These are phyloP conservation scores for Castanea crenata DNA, from an alignment of 306 rosid species.

Conservation along the genomic window DNA sequence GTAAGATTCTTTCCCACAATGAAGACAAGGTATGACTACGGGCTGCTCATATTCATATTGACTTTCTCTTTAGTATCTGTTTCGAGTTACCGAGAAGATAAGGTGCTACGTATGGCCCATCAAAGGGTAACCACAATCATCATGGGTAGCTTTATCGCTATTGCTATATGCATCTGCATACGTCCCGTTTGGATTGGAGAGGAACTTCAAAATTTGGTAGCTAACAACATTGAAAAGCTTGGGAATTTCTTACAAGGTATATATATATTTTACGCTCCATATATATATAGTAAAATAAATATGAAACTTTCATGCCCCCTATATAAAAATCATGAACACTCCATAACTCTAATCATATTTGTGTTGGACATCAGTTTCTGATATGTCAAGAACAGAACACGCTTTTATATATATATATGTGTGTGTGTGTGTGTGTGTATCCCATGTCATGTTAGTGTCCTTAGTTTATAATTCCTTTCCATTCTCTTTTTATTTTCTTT, in stretches of 20 bases:
- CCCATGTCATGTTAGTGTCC: too few species aligned
- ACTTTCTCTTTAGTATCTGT: constrained; percentile 48
- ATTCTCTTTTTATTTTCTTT: too few species aligned
- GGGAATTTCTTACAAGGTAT: constrained; percentile 10
- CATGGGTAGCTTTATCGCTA: constrained; percentile 26
- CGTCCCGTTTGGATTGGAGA: constrained; percentile 39
- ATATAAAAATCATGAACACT: too few species aligned
- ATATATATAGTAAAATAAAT: neutral
- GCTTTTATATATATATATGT: too few species aligned
- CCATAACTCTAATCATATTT: too few species aligned
- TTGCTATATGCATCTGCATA: constrained; percentile 33
- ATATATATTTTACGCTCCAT: too few species aligned
- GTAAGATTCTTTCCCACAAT: constrained; percentile 42
- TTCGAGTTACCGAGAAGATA: constrained; percentile 32
- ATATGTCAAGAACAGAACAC: too few species aligned
- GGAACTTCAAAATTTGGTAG: constrained; percentile 43
- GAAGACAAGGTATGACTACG: constrained; percentile 55
- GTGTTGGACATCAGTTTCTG: too few species aligned
- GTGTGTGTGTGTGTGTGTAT: neutral
- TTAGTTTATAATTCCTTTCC: too few species aligned
- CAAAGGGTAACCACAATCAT: constrained; percentile 36
- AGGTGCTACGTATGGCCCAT: constrained; percentile 31
- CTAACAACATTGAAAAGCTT: constrained; percentile 37
- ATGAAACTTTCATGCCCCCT: too few species aligned
- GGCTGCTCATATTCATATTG: constrained; percentile 44